A percentile compares a stretch with the other conserved stretches of the same genome.
Evolutionary conservation across 768 basidiomycete genomes (phyloP).

Genomic region (Boletus pseudopeckii): DNA sequence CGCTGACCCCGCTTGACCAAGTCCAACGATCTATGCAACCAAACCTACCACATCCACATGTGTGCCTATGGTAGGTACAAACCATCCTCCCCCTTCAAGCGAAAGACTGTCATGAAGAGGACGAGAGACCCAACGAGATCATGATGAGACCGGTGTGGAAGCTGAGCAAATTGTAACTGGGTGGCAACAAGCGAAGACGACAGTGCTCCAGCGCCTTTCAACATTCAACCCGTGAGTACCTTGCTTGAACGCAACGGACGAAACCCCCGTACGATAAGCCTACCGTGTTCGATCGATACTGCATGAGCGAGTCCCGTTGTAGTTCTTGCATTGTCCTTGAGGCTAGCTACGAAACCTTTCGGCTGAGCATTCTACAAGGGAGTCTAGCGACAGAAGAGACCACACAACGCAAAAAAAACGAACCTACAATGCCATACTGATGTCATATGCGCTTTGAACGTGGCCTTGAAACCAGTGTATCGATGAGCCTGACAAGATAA

Average conservation of each 20-base stretch:
- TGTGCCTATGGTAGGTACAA: slow-evolving; percentile 6
- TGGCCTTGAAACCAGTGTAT: too few species aligned
- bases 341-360: slow-evolving; percentile 42
- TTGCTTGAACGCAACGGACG: not conserved
- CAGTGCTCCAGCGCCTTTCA: slow-evolving; percentile 60
- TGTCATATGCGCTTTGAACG: slow-evolving; percentile 24
- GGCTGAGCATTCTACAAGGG: slow-evolving; percentile 42
- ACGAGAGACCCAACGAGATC: slow-evolving; percentile 68
- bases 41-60: not conserved
- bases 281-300: slow-evolving; percentile 10
- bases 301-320: slow-evolving; percentile 44
- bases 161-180: slow-evolving; percentile 56
- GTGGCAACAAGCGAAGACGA: slow-evolving; percentile 74
- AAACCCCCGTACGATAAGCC: slow-evolving; percentile 32
- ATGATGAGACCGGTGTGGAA: slow-evolving; percentile 70
- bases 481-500: too few species aligned
- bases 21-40: not conserved
- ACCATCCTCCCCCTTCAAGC: slow-evolving; percentile 72
- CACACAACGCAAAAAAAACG: not conserved
- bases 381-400: not conserved
- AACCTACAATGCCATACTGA: slow-evolving; percentile 47
- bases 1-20: slow-evolving; percentile 60
- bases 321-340: slow-evolving; percentile 35
- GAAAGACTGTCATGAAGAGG: slow-evolving; percentile 56
- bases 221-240: slow-evolving; percentile 3